Base-by-base conservation (phyloP, 805 yeast genomes). In the Candida fluviatilis region DNA sequence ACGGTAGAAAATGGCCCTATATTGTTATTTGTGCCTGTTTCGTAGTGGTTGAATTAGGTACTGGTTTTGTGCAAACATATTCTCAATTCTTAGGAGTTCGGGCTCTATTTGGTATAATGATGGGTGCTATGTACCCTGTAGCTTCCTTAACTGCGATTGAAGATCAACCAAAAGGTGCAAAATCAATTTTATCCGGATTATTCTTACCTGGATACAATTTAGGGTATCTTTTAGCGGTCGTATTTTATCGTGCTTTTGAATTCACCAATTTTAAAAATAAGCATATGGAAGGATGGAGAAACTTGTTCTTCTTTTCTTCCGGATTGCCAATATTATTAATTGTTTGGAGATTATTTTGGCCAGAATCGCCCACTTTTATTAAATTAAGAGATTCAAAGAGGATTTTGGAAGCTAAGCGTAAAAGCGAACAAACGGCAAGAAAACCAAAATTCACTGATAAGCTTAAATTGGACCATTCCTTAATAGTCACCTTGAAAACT, bases 201-300 rank as follows among this genome's bases (percentile, higher is more conserved):
- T 76, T 87, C 54, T 95, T 86, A 60, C 84, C 85, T 56, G 95
- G 95, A 43, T 87, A 82, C 48, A 82, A 84, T 1, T 71, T 82
- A 34, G 89, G 89, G 17, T 81, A 80, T 49, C 60, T 82, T 18
- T 53, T 81, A 42, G 86, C 80, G 4, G 84, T 80, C 35, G 66
- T 80, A 17, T 82, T 80, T 62, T 75, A 75, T 43, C 67, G 87
- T 55, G 83, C 82, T 24, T 73, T 82, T 43, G 76, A 74, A 6
- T 75, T 72, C 51, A 52, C 52, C 26, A 31, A 35, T n/a, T 30
- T 14, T n/a, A 36, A 38, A 35, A 73, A 69, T 41, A 64, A 80
- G 3, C 48, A 62, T 1, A 67, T 76, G 40, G 68, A 76, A 41
- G 60, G 66, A 0, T 82, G 89, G 89, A 73, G 84, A 59, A 69